Conservation (phyloP, 2,329 filamentous ascomycete genomes). For the Aspergillus ochraceus region DNA sequence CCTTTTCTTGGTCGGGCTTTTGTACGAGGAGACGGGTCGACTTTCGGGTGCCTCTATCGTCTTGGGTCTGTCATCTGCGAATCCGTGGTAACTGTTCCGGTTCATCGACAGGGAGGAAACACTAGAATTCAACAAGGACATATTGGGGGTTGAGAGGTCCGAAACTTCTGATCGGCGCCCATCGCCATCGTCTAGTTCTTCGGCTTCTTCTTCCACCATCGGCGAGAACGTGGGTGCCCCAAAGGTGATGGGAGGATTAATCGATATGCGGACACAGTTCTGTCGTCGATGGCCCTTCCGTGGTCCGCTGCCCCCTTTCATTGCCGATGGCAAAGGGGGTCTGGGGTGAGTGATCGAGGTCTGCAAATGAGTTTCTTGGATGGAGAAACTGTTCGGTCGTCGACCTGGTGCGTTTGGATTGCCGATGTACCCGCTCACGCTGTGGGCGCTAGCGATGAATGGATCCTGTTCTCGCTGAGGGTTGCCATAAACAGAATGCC, state of each 20-base stretch:
- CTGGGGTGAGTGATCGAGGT: constrained; percentile 22
- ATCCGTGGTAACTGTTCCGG: constrained; percentile 15
- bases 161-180: constrained; percentile 24
- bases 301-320: constrained; percentile 33
- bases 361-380: constrained; percentile 24
- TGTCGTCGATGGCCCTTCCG: constrained; percentile 44
- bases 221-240: constrained; percentile 33
- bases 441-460: constrained; percentile 24
- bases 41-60: constrained; percentile 7
- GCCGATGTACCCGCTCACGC: constrained; percentile 19
- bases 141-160: constrained; percentile 14
- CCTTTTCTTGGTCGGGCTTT: constrained; percentile 27
- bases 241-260: constrained; percentile 37
- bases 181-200: constrained; percentile 31
- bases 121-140: constrained; percentile 18
- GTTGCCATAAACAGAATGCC: constrained; percentile 20
- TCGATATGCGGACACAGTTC: constrained; percentile 46
- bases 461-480: constrained; percentile 26
- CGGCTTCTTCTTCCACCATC: constrained; percentile 31
- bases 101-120: constrained; percentile 17
- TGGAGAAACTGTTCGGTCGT: constrained; percentile 9
- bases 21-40: constrained; percentile 14
- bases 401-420: constrained; percentile 21
- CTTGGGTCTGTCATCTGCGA: constrained; percentile 7
- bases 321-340: constrained; percentile 29